A percentile compares a stretch with the other conserved stretches of the same genome.
Conservation (phyloP, 1,284 basidiomycete genomes). For the Leucoagaricus sp. region DNA sequence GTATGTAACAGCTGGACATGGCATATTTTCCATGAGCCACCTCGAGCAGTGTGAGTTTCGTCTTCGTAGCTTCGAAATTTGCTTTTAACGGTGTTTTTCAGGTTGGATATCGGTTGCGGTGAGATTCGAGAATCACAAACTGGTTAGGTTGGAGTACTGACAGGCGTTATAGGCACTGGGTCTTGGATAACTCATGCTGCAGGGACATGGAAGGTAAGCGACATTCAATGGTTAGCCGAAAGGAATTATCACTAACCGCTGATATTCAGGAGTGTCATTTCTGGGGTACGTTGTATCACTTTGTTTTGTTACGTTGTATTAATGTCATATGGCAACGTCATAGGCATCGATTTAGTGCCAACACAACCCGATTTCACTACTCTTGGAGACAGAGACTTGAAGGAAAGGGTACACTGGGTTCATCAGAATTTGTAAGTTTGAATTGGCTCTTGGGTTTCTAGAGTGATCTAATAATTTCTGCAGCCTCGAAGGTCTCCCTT, state of each 20-base stretch:
- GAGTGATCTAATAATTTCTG: conserved; percentile 15
- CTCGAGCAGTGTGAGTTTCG: conserved; percentile 56
- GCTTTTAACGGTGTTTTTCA: conserved; percentile 24
- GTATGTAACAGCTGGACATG: conserved; percentile 58
- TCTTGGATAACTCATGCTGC: conserved; percentile 68
- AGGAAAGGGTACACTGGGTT: conserved; percentile 64
- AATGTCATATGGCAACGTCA: background rate
- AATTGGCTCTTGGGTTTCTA: conserved; percentile 7
- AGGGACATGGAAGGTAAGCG: conserved; percentile 57
- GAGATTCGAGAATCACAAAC: conserved; percentile 5
- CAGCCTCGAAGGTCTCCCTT: conserved; percentile 67
- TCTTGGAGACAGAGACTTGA: conserved; percentile 54
- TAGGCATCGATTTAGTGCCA: conserved; percentile 70
- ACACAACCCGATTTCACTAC: conserved; percentile 63
- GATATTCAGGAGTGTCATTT: conserved; percentile 49
- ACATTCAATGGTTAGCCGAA: conserved; percentile 13
- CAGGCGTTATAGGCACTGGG: conserved; percentile 49
- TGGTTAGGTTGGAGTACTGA: background rate
- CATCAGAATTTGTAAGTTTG: conserved; percentile 66
- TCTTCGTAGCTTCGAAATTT: conserved; percentile 10
- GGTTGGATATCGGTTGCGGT: conserved; percentile 73
- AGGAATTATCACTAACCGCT: conserved; percentile 3
- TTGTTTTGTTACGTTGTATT: conserved; percentile 3
- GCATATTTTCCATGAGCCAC: conserved; percentile 60
- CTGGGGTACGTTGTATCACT: conserved; percentile 45